Percentiles rank a stretch among this genome's conserved stretches.
Conservation (phyloP, 192 early-diverging fungal genomes). For the Entomortierella chlamydospora region DNA sequence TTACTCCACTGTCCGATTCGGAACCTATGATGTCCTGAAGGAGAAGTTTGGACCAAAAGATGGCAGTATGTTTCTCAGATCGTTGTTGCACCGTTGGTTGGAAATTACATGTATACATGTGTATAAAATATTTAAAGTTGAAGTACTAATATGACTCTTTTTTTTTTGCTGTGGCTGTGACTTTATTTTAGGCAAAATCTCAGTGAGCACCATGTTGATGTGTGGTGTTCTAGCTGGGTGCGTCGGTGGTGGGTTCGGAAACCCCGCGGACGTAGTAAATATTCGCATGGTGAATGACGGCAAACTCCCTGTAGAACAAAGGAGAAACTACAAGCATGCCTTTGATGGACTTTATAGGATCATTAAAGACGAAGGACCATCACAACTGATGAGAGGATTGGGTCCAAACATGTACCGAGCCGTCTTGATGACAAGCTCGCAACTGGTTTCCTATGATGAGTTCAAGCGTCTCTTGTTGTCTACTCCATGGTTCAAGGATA, state of each 20-base stretch:
- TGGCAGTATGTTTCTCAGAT: constrained; percentile 52
- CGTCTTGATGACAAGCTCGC: constrained; percentile 83
- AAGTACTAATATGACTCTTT: not conserved
- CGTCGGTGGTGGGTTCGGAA: constrained; percentile 76
- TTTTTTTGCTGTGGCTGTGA: not conserved
- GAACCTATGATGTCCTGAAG: constrained; percentile 79
- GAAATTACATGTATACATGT: too few species aligned
- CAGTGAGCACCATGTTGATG: constrained; percentile 56
- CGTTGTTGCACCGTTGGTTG: constrained; percentile 2
- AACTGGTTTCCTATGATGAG: constrained; percentile 80
- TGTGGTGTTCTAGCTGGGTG: constrained; percentile 61
- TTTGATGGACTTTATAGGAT: constrained; percentile 82
- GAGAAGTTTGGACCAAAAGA: constrained; percentile 58
- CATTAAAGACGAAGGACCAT: constrained; percentile 78
- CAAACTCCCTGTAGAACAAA: constrained; percentile 67
- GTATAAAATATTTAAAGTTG: not conserved
- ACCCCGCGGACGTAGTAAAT: constrained; percentile 85
- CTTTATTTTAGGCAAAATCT: constrained; percentile 40
- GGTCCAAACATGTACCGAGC: constrained; percentile 93
- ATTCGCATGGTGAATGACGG: constrained; percentile 88
- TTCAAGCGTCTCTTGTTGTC: constrained; percentile 79
- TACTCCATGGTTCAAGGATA: constrained; percentile 70
- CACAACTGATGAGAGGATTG: constrained; percentile 87
- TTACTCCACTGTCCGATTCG: constrained; percentile 85
- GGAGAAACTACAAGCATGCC: constrained; percentile 81